Conservation (phyloP, 2,329 filamentous ascomycete species). For the Curvularia hawaiiensis region DNA sequence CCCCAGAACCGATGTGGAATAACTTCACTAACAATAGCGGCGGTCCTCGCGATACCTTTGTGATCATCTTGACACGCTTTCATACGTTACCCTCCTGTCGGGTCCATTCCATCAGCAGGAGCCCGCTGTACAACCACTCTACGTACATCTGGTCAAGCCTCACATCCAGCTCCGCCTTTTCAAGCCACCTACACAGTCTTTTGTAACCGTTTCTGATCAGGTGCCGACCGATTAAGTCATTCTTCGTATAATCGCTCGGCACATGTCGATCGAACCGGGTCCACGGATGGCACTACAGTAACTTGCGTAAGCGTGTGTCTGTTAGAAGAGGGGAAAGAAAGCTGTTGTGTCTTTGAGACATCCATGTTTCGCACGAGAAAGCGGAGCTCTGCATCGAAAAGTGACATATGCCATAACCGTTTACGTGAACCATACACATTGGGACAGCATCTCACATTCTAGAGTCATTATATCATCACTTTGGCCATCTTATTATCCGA, state of each 20-base stretch:
- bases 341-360: background rate
- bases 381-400: background rate
- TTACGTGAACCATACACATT: background rate
- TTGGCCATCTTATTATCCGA: background rate
- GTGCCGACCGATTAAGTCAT: background rate
- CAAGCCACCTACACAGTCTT: background rate
- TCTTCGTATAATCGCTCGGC: background rate
- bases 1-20: too few relatives aligned
- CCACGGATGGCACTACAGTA: background rate
- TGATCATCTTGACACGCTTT: background rate
- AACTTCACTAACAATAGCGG: conserved; percentile 25
- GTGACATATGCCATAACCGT: background rate
- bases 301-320: background rate
- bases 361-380: background rate
- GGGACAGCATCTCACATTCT: background rate
- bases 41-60: conserved; percentile 30
- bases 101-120: conserved; percentile 5
- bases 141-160: background rate
- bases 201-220: background rate
- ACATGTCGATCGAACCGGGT: background rate
- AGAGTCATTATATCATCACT: background rate
- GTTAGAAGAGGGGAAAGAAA: background rate
- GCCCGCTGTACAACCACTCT: background rate
- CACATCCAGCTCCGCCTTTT: background rate
- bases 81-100: background rate